Base-by-base conservation (phyloP, 805 yeast species). In the Teunomyces panamensis region DNA sequence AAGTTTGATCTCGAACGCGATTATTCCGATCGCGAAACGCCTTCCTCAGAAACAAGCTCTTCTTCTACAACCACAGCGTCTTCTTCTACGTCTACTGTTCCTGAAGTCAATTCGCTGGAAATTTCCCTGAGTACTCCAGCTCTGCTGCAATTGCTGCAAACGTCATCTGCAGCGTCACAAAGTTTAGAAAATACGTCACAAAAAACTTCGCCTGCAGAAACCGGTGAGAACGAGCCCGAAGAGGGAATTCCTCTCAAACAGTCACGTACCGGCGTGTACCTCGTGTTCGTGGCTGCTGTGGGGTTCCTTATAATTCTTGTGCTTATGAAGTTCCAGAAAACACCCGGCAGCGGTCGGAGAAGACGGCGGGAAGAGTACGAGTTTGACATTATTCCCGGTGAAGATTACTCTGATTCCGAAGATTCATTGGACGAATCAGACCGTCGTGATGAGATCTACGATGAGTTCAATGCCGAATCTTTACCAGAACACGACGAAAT, bases 321-420 rank as follows among this genome's bases (percentile, higher is more conserved):
- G 62, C 55, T 74, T 67, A 69, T 71, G 78, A 58, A 68, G 67
- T 63, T 64, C 59, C 75, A 70, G 54, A 65, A 68, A 51, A 63
- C 68, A 3, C 76, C 74, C 10, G 73, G 73, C 10, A 63, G 67
- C 47, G 58, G 68, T 11, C 56, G 66, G 30, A 69, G 86, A 60
- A 69, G 90, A 67, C 81, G 85, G 57, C 80, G 85, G 57, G 89
- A 84, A 34, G 81, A 81, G 46, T 84, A 79, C 57, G 94, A 87
- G 60, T 84, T 87, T 59, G 95, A 87, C 59, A 81, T 86, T 42
- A 87, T 87, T 39, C 85, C 83, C 14, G 85, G 86, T 6, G 87
- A 84, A 52, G 81, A 77, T 44, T 74, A 74, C 52, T 64, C 66
- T 42, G 77, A 73, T 44, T 65, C 70, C 44, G 74, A 67, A 13